phyloP scores from a whole-genome alignment of 805 yeast species.

The Cyberlindnera xylosilytica region DNA sequence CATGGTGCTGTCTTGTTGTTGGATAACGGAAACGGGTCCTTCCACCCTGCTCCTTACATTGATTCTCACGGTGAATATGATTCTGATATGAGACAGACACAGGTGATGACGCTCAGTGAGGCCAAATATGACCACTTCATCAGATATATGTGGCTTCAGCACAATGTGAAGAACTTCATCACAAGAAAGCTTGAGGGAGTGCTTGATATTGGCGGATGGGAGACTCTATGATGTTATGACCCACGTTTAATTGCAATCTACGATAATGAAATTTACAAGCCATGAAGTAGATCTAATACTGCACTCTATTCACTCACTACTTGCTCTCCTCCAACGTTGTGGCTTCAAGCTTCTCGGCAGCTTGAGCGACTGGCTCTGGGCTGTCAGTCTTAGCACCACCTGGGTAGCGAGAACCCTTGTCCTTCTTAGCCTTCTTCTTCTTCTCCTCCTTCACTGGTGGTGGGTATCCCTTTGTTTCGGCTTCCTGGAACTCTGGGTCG shows the following conservation, averaged over 20 bases:
- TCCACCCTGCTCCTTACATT: conserved; percentile 76
- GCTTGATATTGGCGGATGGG: conserved; percentile 95
- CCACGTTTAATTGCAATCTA: too few relatives aligned
- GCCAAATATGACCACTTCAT: conserved; percentile 64
- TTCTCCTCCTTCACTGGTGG: conserved; percentile 57
- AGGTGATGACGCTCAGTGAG: conserved; percentile 64
- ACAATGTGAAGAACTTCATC: conserved; percentile 71
- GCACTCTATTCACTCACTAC: too few relatives aligned
- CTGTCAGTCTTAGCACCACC: too few relatives aligned
- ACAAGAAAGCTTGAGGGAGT: conserved; percentile 78
- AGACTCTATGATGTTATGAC: conserved; percentile 51
- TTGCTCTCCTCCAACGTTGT: conserved; percentile 33
- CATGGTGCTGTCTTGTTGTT: conserved; percentile 62
- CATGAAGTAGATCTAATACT: too few relatives aligned
- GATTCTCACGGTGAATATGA: conserved; percentile 87
- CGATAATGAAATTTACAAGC: too few relatives aligned
- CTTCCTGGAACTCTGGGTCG: conserved; percentile 70
- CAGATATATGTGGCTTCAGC: conserved; percentile 71
- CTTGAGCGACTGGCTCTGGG: conserved; percentile 26
- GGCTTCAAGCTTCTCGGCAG: conserved; percentile 37
- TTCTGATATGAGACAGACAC: conserved; percentile 64
- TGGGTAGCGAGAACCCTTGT: conserved; percentile 89
- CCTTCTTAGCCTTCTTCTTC: conserved; percentile 74
- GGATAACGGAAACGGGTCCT: conserved; percentile 77
- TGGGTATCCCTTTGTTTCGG: conserved; percentile 82